Percentiles rank a stretch among this genome's conserved stretches.
phyloP scores from a whole-genome alignment of 2,329 filamentous ascomycete species.

The Aureobasidium mangrovei region DNA sequence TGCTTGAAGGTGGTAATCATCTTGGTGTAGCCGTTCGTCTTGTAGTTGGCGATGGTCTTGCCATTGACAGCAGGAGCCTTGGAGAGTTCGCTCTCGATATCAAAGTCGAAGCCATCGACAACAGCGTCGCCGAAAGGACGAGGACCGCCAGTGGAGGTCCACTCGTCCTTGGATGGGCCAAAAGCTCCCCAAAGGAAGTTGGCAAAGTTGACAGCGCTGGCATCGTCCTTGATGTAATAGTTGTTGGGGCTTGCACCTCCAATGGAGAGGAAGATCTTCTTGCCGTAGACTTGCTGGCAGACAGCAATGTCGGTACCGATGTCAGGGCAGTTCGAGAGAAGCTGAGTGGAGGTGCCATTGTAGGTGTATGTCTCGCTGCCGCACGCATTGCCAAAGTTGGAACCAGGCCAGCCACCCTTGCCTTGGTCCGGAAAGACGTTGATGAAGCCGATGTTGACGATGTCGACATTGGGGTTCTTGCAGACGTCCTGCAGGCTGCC shows the following conservation, averaged over 20 bases:
- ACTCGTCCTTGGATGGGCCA: slow-evolving; percentile 17
- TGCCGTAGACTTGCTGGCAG: slow-evolving; percentile 55
- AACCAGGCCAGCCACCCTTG: slow-evolving; percentile 39
- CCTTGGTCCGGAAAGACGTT: slow-evolving; percentile 43
- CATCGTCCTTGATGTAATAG: slow-evolving; percentile 36
- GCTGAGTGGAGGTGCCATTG: slow-evolving; percentile 31
- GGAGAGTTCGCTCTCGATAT: slow-evolving; percentile 54
- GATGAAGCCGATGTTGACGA: slow-evolving; percentile 49
- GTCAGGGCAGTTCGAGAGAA: slow-evolving; percentile 49
- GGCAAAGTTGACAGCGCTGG: slow-evolving; percentile 48
- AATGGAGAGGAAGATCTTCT: slow-evolving; percentile 64
- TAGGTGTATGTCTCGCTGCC: slow-evolving; percentile 32
- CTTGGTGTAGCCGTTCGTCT: slow-evolving; percentile 36
- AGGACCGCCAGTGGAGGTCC: slow-evolving; percentile 30
- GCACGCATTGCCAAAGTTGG: slow-evolving; percentile 51
- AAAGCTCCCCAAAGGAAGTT: slow-evolving; percentile 54
- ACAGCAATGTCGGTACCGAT: slow-evolving; percentile 47
- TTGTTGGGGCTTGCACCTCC: slow-evolving; percentile 59
- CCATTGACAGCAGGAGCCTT: slow-evolving; percentile 14
- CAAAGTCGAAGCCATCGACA: slow-evolving; percentile 69
- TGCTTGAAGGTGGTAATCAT: slow-evolving; percentile 42
- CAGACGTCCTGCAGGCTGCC: slow-evolving; percentile 43
- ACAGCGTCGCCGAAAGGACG: slow-evolving; percentile 59
- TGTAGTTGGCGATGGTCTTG: slow-evolving; percentile 24
- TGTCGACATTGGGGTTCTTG: slow-evolving; percentile 42